A percentile compares a stretch with the other conserved stretches of the same genome.
Conservation (phyloP, 2,329 filamentous ascomycete species). For the Scytalidium sp. region DNA sequence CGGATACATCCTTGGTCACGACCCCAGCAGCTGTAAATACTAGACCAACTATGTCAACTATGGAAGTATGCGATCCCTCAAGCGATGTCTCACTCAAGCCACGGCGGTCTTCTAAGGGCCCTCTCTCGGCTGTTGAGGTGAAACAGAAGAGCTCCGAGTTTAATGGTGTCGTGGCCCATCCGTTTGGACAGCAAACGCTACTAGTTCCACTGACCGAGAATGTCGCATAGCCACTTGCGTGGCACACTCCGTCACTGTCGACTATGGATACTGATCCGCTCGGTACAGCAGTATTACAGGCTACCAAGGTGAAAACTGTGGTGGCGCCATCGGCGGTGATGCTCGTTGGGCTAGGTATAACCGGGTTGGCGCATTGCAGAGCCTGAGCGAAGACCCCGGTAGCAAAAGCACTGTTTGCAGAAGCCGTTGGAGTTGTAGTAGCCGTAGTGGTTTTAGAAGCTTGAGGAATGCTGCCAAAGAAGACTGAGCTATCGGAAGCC, state of each 20-base stretch:
- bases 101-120: background rate
- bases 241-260: constrained; percentile 5
- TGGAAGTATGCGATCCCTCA: background rate
- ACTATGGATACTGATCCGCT: background rate
- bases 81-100: background rate
- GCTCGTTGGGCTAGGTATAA: constrained; percentile 6
- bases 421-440: background rate
- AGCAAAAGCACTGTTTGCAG: constrained; percentile 7
- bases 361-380: constrained; percentile 7
- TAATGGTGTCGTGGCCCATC: constrained; percentile 9
- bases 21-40: background rate
- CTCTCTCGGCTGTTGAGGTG: background rate
- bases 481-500: constrained; percentile 6
- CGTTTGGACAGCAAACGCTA: constrained; percentile 12
- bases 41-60: background rate
- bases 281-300: background rate
- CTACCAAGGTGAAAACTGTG: constrained; percentile 5
- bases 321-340: constrained; percentile 4
- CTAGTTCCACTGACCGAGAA: constrained; percentile 11
- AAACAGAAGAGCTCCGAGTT: constrained; percentile 7
- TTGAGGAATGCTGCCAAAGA: constrained; percentile 1
- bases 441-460: background rate
- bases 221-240: constrained; percentile 8
- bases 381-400: constrained; percentile 8
- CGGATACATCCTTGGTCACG: background rate